Base-by-base conservation (phyloP, 257 asterid genomes). In the Anisodus tanguticus region DNA sequence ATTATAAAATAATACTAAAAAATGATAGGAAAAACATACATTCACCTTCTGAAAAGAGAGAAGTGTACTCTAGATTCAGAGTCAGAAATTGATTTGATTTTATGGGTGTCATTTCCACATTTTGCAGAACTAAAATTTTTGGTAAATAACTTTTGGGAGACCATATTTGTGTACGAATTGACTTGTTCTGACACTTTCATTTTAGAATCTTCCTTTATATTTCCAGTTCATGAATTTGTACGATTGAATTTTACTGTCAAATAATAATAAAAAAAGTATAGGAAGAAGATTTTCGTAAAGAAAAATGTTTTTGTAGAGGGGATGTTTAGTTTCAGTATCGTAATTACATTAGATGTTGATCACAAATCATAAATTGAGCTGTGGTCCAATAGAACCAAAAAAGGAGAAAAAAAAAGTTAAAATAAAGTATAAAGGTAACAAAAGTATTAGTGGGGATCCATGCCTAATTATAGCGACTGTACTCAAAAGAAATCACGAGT, bases 171-270 rank as follows among this genome's bases (percentile, higher is more conserved):
- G 60, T 76, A 51, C 81, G 45, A 22, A 76, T 76, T 76, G 81
- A 51, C 22, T 49, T 74, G 19, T 74, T 74, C 63, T 51, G 63
- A 31, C 63, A 76, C 62, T 13, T 26, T 1, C 2, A 76, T 51
- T 76, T 76, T 51, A 53, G 81, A 51, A 76, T 76, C 81, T 51
- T 76, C 81, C n/a, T 76, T 76, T 6, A 74, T 74, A 49, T 74
- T 74, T 49, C 13, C 80, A 47, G 7, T 12, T 74, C 45, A 74
- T 6, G n/a, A 67, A 67, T 37, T 67, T 67, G 4, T 11, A 67
- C 11, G 2, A 37, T 39, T 68, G 2, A 13, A 22, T 51, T 51
- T 16, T 11, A 49, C 47, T 13, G 7, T 6, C 43, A 74, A 47
- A 19, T 55, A 55, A 55, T n/a, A n/a, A n/a, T n/a, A 55, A 54